phyloP scores from a whole-genome alignment of 495 filamentous ascomycete genomes.

The Podospora appendiculata region DNA sequence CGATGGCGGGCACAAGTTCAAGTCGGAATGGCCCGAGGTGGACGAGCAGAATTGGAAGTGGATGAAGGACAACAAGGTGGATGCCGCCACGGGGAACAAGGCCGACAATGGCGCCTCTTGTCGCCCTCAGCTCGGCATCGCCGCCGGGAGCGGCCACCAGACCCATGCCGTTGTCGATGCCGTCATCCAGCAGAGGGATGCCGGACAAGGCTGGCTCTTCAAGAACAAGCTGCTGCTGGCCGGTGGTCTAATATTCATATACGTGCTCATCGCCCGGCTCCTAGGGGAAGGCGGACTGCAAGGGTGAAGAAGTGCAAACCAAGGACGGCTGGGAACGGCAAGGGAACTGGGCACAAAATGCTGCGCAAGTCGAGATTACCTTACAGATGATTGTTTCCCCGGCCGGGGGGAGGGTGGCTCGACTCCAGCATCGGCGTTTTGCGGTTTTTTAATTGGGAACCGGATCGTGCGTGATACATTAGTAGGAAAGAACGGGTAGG shows the following conservation, averaged over 20 bases:
- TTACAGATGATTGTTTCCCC: too few relatives aligned
- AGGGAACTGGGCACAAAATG: too few relatives aligned
- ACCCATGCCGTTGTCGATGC: conserved; percentile 72
- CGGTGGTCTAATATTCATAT: conserved; percentile 60
- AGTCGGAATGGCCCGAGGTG: conserved; percentile 80
- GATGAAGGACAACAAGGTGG: conserved; percentile 78
- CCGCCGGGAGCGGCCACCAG: conserved; percentile 59
- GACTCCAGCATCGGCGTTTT: background rate
- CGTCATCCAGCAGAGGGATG: conserved; percentile 66
- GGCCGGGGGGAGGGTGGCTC: background rate
- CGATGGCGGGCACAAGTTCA: conserved; percentile 87
- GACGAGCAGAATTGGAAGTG: conserved; percentile 90
- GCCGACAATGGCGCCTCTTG: conserved; percentile 44
- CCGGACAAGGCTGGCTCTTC: conserved; percentile 71
- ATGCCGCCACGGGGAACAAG: conserved; percentile 65
- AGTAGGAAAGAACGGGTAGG: too few relatives aligned
- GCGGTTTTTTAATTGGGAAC: background rate
- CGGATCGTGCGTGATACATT: too few relatives aligned
- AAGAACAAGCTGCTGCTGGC: conserved; percentile 69
- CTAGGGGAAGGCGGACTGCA: conserved; percentile 39
- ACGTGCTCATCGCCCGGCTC: conserved; percentile 70
- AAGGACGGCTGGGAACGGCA: background rate
- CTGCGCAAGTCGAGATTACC: too few relatives aligned
- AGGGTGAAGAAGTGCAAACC: background rate
- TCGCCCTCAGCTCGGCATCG: conserved; percentile 57